Base-by-base conservation (phyloP, 2,329 filamentous ascomycete species). In the Volutella citrinella region DNA sequence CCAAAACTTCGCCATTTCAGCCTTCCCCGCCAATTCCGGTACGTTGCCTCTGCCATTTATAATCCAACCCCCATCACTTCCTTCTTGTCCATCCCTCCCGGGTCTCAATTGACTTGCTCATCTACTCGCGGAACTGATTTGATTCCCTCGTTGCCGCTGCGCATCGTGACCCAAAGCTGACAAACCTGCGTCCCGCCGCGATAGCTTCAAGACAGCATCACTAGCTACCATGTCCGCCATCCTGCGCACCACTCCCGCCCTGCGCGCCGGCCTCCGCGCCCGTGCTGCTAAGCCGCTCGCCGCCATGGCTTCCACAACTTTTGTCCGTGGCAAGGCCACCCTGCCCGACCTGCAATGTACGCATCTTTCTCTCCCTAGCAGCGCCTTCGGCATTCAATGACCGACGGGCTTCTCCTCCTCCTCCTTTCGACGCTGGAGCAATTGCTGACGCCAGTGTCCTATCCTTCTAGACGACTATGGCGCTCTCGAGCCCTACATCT, bases 401-500 rank as follows among this genome's bases (percentile, higher is more conserved):
- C 4, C n/a, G n/a, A n/a, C n/a, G n/a, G n/a, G n/a, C n/a, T n/a
- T n/a, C n/a, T n/a, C n/a, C n/a, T n/a, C n/a, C n/a, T n/a, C n/a
- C n/a, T n/a, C n/a, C n/a, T n/a, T n/a, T n/a, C n/a, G n/a, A n/a
- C n/a, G n/a, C n/a, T n/a, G n/a, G n/a, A n/a, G n/a, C n/a, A n/a
- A n/a, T n/a, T n/a, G n/a, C n/a, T n/a, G n/a, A n/a, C n/a, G n/a
- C n/a, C n/a, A n/a, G n/a, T n/a, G n/a, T n/a, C n/a, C n/a, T n/a
- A n/a, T n/a, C n/a, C n/a, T n/a, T 15, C 4, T 49, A 95, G 91
- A 97, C 63, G 93, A 96, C 75, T 98, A 96, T 66, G 87, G 84
- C 60, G 93, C 90, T 32, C 88, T 98, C 55, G 93, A 98, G 71
- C 79, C 79, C 31, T 59, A 73, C 57, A 80, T 95, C 70, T 90